These are phyloP conservation scores for Pyracantha coccinea DNA, from an alignment of 331 rosid species.

Conservation along the genomic window DNA sequence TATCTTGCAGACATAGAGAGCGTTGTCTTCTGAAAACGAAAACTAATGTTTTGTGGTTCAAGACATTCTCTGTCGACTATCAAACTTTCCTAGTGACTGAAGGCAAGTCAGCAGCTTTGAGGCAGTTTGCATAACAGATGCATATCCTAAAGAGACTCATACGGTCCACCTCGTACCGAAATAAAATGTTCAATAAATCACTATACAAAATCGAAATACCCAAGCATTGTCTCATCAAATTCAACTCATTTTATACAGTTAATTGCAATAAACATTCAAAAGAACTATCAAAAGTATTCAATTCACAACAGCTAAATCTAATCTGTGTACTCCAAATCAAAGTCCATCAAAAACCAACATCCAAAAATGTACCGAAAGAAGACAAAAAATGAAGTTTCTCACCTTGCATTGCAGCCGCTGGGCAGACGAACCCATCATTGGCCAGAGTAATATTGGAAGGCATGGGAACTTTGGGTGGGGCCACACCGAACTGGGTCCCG, in stretches of 20 bases:
- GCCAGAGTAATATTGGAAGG: slow-evolving; percentile 62
- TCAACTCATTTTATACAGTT: not conserved
- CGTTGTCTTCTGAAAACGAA: not conserved
- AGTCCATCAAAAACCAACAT: not conserved
- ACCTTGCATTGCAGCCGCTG: slow-evolving; percentile 41
- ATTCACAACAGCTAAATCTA: not conserved
- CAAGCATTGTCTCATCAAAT: not conserved
- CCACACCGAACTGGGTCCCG: slow-evolving; percentile 77
- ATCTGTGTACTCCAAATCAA: not conserved
- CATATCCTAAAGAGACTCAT: not conserved
- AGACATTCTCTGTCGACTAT: not conserved
- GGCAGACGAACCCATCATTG: slow-evolving; percentile 68
- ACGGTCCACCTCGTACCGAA: not conserved
- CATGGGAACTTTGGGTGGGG: slow-evolving; percentile 58
- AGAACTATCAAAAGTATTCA: not conserved
- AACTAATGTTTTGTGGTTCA: not conserved
- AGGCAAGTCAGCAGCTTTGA: not conserved
- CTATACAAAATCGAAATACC: not conserved
- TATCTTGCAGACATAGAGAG: not conserved
- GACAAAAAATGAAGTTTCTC: not conserved
- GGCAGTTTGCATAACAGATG: not conserved
- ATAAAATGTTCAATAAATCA: not conserved
- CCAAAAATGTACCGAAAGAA: not conserved
- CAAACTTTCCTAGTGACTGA: not conserved
- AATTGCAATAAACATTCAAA: not conserved